These are phyloP conservation scores for Hanseniaspora guilliermondii DNA, from an alignment of 805 yeast genomes.

Conservation along the genomic window DNA sequence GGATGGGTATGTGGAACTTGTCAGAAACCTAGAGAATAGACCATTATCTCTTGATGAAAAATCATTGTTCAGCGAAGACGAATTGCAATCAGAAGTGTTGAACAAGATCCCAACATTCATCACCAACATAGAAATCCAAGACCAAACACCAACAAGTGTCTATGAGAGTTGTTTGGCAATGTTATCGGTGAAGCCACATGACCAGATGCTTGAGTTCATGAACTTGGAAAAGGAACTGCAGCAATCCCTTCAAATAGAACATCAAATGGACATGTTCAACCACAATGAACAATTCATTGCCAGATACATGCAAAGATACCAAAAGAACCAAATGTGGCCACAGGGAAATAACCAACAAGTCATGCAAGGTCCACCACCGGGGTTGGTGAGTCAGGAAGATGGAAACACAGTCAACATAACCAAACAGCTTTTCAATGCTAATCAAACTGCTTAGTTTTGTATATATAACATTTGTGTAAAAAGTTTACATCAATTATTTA, in stretches of 20 bases:
- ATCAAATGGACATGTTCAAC: constrained; percentile 2
- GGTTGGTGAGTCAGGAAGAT: constrained; percentile 15
- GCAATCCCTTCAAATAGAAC: constrained; percentile 4
- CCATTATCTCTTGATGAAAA: background rate
- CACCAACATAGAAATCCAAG: background rate
- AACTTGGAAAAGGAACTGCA: constrained; percentile 10
- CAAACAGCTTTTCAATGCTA: constrained; percentile 72
- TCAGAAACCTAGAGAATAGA: background rate
- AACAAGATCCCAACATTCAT: constrained; percentile 1
- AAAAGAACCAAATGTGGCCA: background rate
- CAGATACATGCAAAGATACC: background rate
- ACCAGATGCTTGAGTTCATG: background rate
- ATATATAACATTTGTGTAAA: background rate
- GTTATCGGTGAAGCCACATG: background rate
- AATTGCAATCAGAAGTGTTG: background rate
- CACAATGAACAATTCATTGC: background rate
- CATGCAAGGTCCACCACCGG: constrained; percentile 20
- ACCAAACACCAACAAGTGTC: background rate
- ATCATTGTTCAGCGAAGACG: constrained; percentile 5
- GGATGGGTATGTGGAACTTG: background rate
- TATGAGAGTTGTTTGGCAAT: constrained; percentile 5
- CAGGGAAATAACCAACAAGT: constrained; percentile 16
- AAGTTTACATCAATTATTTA: background rate
- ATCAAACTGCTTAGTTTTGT: constrained; percentile 24
- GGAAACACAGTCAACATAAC: constrained; percentile 60